Base-by-base conservation (phyloP, 345 rosid genomes). In the Moringa oleifera region DNA sequence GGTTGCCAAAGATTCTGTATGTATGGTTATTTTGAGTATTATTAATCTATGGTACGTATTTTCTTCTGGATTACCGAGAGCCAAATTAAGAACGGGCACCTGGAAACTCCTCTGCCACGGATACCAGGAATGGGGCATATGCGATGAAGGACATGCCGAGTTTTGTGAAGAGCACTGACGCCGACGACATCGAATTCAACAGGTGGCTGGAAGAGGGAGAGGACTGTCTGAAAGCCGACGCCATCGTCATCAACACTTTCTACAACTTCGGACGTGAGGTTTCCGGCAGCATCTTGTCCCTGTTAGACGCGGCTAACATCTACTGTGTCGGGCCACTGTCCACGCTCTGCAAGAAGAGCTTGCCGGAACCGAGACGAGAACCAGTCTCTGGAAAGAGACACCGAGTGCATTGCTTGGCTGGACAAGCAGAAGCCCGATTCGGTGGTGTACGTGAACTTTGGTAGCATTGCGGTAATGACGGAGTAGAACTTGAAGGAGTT, bases 321-420 rank as follows among this genome's bases (percentile, higher is more conserved):
- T 73, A 70, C 24, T 9, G 79, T 1, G 41, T 80, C 11, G 90
- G 90, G 0, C 79, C 83, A 20, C 52, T 15, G 61, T 78, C 6
- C 71, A 69, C 1, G 24, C 52, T 65, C 52, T n/a, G 41, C 72
- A 18, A 7, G 59, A 10, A 59, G 73, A 45, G 18, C 64, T 28
- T 65, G 57, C 19, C 13, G 18, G 10, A 5, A 17, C 24, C 2
- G 57, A 68, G 0, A 22, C 71, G 69, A 0, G 15, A 20, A 71
- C 79, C 7, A 82, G 71, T 73, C 71, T 85, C 1, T 82, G 88
- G 88, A 75, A 80, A 45, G 87, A 85, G 24, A 82, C 10, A 22
- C 60, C 0, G 72, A 75, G 13, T 82, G 82, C 59, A 33, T 85
- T 8, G 64, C 69, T 13, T 85, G 90, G 88, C 72, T 82, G 4